phyloP scores from a whole-genome alignment of 106 monocot species.

The Xerophyta viscosa region DNA sequence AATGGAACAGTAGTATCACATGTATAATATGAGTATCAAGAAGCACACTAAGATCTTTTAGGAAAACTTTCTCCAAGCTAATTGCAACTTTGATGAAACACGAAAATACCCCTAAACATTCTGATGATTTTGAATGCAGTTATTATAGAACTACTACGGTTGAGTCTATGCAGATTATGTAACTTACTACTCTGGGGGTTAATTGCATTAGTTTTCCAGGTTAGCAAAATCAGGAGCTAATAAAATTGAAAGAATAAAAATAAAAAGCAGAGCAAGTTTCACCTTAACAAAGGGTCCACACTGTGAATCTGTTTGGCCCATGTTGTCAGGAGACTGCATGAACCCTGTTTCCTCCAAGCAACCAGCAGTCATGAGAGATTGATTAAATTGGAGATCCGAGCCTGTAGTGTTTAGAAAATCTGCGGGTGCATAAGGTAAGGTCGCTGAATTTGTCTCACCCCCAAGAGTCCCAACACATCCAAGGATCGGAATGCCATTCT shows the following conservation, averaged over 20 bases:
- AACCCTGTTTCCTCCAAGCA: conserved; percentile 47
- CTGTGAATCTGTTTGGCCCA: conserved; percentile 30
- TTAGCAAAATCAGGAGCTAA: background rate
- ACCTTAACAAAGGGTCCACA: conserved; percentile 71
- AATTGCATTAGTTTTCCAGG: too few species aligned
- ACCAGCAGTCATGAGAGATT: conserved; percentile 33
- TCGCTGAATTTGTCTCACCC: conserved; percentile 29
- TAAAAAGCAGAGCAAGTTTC: background rate
- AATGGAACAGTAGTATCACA: background rate
- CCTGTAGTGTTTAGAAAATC: conserved; percentile 33
- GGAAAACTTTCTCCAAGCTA: too few species aligned
- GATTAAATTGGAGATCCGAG: conserved; percentile 47
- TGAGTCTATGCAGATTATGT: too few species aligned
- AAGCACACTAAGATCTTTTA: too few species aligned
- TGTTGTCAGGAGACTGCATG: conserved; percentile 35
- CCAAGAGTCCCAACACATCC: conserved; percentile 26
- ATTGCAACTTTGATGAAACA: too few species aligned
- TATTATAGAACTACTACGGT: too few species aligned
- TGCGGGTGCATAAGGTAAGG: conserved; percentile 30
- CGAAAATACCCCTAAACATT: too few species aligned
- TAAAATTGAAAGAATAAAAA: background rate
- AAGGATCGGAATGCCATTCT: conserved; percentile 41
- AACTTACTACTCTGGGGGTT: too few species aligned
- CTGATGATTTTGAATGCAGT: too few species aligned
- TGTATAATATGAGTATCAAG: too few species aligned